phyloP scores from a whole-genome alignment of 2,329 filamentous ascomycete species.

The Zarea fungicola region DNA sequence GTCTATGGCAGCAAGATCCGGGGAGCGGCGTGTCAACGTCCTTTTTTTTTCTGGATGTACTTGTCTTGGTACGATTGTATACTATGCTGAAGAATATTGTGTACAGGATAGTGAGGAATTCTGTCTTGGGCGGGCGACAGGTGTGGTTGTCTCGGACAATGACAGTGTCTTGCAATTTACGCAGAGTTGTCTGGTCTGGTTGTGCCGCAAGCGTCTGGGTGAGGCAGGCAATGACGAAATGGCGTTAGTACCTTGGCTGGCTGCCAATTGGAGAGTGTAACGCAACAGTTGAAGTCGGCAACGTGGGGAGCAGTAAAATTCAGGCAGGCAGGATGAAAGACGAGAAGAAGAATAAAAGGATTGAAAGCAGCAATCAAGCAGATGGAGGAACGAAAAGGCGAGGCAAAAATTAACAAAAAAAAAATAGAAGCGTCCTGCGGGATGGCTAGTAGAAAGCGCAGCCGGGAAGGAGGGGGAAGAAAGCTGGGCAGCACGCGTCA shows the following conservation, averaged over 20 bases:
- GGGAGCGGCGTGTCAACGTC: not conserved
- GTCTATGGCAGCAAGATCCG: not conserved
- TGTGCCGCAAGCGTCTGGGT: not conserved
- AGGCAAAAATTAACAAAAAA: not conserved
- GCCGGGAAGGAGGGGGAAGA: not conserved
- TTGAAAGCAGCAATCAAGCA: not conserved
- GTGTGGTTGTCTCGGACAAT: slow-evolving; percentile 9
- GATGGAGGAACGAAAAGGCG: not conserved
- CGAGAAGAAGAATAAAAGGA: not conserved
- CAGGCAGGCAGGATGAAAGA: not conserved
- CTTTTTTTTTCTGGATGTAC: slow-evolving; percentile 1
- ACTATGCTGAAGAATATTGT: slow-evolving; percentile 10
- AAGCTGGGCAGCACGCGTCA: not conserved
- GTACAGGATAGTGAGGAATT: slow-evolving; percentile 5
- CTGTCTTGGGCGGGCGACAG: not conserved
- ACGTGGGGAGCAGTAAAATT: not conserved
- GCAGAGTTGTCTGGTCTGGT: not conserved
- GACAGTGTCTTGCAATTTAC: slow-evolving; percentile 3
- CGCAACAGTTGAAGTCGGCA: not conserved
- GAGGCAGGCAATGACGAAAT: not conserved
- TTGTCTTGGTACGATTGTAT: no score
- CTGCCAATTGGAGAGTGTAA: not conserved
- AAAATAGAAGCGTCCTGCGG: not conserved
- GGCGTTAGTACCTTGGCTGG: not conserved
- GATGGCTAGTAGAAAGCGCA: not conserved